phyloP scores from a whole-genome alignment of 1,284 basidiomycete genomes.

The Blastosporella zonata region DNA sequence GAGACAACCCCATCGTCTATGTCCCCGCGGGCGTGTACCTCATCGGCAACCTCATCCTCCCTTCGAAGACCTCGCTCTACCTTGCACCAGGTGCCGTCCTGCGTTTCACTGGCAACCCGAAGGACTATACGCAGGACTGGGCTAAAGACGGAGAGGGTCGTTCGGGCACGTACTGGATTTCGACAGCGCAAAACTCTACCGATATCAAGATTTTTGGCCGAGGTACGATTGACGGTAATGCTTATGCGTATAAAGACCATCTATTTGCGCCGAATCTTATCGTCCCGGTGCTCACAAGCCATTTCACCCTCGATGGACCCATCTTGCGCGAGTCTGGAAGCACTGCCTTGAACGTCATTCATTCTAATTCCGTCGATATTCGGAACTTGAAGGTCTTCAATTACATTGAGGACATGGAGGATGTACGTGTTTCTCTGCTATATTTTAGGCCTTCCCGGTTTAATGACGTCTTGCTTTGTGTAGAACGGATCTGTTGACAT shows the following conservation, averaged over 20 bases:
- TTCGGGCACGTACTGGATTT: constrained; percentile 20
- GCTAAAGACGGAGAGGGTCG: constrained; percentile 13
- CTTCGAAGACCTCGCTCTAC: constrained; percentile 20
- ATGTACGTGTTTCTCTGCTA: constrained; percentile 8
- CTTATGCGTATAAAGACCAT: constrained; percentile 9
- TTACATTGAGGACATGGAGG: constrained; percentile 14
- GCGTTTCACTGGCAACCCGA: constrained; percentile 15
- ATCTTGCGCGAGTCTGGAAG: constrained; percentile 18
- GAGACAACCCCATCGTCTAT: constrained; percentile 15
- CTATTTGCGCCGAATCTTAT: constrained; percentile 15
- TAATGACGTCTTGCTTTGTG: neutral
- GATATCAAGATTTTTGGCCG: constrained; percentile 20
- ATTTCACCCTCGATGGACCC: constrained; percentile 16
- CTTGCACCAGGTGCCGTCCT: constrained; percentile 20
- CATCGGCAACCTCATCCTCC: constrained; percentile 20
- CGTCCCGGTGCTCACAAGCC: constrained; percentile 18
- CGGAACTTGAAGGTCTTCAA: constrained; percentile 19
- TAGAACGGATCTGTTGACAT: constrained; percentile 19
- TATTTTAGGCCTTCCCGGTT: neutral
- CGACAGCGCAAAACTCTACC: constrained; percentile 17
- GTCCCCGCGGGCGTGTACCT: constrained; percentile 19
- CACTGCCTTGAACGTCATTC: constrained; percentile 16
- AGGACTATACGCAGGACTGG: constrained; percentile 19
- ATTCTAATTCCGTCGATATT: constrained; percentile 13
- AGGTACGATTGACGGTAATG: constrained; percentile 19